Evolutionary conservation across 768 basidiomycete species (phyloP), one percentile per base, ranked within the genome.

Genomic region (Leucocoprinus leucothites): DNA sequence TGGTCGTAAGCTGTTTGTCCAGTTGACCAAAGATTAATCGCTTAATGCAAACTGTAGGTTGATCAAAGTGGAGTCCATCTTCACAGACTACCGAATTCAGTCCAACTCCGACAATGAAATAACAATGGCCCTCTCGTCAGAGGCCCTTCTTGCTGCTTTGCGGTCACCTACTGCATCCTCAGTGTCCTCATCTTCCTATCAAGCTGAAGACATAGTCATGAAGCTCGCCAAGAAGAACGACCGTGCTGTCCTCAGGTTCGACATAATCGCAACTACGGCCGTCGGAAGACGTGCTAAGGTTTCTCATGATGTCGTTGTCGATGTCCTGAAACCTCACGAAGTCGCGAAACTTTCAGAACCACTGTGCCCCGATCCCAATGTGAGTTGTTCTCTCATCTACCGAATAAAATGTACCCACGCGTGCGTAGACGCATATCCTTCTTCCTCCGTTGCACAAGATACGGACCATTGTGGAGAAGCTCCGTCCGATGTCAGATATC

Each of bases 221-320:
- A 93, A 89, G 70, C 78, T 94, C 2, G 89, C 91, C 9, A 95
- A 95, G 75, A 91, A 91, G 70, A 84, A 86, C 59, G 84, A 89
- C 46, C 82, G 84, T 36, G 88, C 91, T 0, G 81, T 90, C 31
- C 76, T 94, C 9, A 84, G 80, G 45, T 89, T 94, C 57, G 89
- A 89, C 60, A 89, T 94, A 57, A 76, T 73, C 42, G 85, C 83
- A 0, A 69, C 80, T 49, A 86, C 84, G 9, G 73, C 82, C n/a
- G 74, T 81, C 25, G 89, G 89, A 4, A 75, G 84, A 56, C 75
- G 69, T 41, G 78, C 91, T 38, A 77, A 80, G 43, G 81, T 94
- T 19, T 74, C 81, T 0, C 91, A 95, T 64, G 91, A 94, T 62
- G 89, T 94, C 25, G 79, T 81, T 60, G 88, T 94, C 54, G 88